Evolutionary conservation across 2,329 filamentous ascomycete species (phyloP).

Genomic region (Aspergillus bombycis): DNA sequence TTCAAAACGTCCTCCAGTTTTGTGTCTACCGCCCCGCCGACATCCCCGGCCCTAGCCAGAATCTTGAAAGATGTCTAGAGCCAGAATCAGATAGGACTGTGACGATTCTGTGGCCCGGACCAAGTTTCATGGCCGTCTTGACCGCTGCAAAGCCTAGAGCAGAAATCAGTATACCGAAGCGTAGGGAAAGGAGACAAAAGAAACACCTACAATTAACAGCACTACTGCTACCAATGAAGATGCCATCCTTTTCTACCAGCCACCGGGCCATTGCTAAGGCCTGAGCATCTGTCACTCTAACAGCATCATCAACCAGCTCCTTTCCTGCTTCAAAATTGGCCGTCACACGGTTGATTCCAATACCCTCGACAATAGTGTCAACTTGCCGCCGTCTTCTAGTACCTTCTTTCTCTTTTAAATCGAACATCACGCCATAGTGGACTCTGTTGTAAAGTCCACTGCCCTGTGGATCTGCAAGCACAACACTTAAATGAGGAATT

Average conservation of each 20-base stretch:
- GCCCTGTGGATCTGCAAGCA: conserved; percentile 92
- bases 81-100: conserved; percentile 56
- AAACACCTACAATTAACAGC: conserved; percentile 80
- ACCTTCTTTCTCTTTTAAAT: conserved; percentile 83
- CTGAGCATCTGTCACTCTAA: conserved; percentile 85
- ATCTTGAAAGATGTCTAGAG: conserved; percentile 55
- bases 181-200: conserved; percentile 18
- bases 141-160: conserved; percentile 51
- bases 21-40: conserved; percentile 49
- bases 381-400: conserved; percentile 88
- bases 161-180: conserved; percentile 14
- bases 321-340: conserved; percentile 87
- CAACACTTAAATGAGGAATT: conserved; percentile 66
- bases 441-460: conserved; percentile 92
- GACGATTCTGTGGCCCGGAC: conserved; percentile 53
- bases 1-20: conserved; percentile 51
- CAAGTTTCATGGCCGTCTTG: conserved; percentile 49
- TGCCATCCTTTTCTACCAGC: conserved; percentile 92
- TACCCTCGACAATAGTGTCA: conserved; percentile 93
- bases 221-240: conserved; percentile 92
- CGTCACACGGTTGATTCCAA: conserved; percentile 94
- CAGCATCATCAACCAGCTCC: conserved; percentile 85
- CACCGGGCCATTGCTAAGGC: conserved; percentile 93
- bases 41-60: conserved; percentile 53
- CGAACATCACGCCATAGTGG: conserved; percentile 94